Conservation (phyloP, 176 grass and related monocot genomes). For the Aegilops sharonensis region DNA sequence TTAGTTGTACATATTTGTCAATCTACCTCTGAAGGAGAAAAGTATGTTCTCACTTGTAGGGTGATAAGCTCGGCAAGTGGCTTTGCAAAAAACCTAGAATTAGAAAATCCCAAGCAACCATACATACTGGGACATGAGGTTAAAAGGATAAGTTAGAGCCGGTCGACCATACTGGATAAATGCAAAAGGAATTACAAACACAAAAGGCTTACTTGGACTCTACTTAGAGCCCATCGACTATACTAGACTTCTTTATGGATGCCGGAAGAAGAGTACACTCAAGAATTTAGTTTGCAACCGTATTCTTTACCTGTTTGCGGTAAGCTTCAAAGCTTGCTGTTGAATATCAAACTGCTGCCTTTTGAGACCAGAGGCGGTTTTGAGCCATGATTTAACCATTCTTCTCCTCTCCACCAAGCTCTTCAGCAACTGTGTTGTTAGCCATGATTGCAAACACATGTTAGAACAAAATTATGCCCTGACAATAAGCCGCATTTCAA, state of each 20-base stretch:
- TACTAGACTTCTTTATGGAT: too few relatives aligned
- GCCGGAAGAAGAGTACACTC: too few relatives aligned
- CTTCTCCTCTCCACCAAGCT: conserved; percentile 95
- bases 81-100: conserved; percentile 94
- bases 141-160: conserved; percentile 42
- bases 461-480: conserved; percentile 13
- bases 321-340: conserved; percentile 97
- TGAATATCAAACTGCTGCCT: conserved; percentile 93
- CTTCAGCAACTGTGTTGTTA: conserved; percentile 65
- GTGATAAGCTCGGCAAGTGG: conserved; percentile 98
- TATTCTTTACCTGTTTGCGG: conserved; percentile 77
- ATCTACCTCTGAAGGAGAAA: conserved; percentile 21
- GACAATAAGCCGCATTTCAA: background rate
- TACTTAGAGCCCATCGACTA: too few relatives aligned
- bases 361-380: conserved; percentile 88
- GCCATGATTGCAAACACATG: conserved; percentile 11
- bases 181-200: background rate
- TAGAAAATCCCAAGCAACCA: conserved; percentile 96
- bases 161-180: conserved; percentile 18
- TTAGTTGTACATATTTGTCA: conserved; percentile 6
- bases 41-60: conserved; percentile 69
- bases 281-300: too few relatives aligned
- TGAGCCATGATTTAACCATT: conserved; percentile 88
- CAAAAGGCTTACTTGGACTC: too few relatives aligned
- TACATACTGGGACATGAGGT: conserved; percentile 73